Evolutionary conservation across 2,329 filamentous ascomycete species (phyloP), one percentile per base, ranked within the genome.

Genomic region (Emergomyces africanus): DNA sequence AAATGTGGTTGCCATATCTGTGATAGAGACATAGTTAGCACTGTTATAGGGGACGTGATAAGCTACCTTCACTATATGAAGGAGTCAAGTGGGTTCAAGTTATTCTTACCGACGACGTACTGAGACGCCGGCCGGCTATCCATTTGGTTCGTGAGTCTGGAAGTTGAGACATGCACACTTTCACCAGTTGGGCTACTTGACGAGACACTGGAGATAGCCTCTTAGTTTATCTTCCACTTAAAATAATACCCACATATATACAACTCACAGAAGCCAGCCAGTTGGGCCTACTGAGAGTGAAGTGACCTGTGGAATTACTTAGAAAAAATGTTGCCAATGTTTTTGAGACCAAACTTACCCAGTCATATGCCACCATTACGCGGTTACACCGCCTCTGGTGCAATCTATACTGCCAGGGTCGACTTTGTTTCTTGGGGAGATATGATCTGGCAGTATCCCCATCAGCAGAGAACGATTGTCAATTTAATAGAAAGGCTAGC

Each of bases 251-350:
- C 14, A 20, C 15, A 50, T 18, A 33, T 35, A 35, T 15, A 20
- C 20, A 61, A n/a, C 65, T 62, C 64, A 73, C 71, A 74, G 57
- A 10, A 74, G 59, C 53, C 69, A 68, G 14, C 71, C 71, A 5
- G 69, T 68, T 35, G 68, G 68, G 39, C 71, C 72, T 25, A 74
- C 59, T 3, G 71, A 72, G 25, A 74, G 63, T 2, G 72, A 72
- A 4, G 69, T 69, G 15, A 74, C 57, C 72, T 74, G 59, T 25
- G 3, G 5, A 48, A 28, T 18, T 35, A 2, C 30, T 61, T 35
- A 59, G 57, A 8, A 20, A n/a, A n/a, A 35, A 1, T 8, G 37
- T 15, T 33, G 46, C 20, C 30, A 37, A 35, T 2, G 5, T 1
- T 51, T 58, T 28, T 18, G 30, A 9, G 23, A 10, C 15, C 14